These are phyloP conservation scores for Prillingera fragicola DNA, from an alignment of 1,284 basidiomycete genomes.

Conservation along the genomic window DNA sequence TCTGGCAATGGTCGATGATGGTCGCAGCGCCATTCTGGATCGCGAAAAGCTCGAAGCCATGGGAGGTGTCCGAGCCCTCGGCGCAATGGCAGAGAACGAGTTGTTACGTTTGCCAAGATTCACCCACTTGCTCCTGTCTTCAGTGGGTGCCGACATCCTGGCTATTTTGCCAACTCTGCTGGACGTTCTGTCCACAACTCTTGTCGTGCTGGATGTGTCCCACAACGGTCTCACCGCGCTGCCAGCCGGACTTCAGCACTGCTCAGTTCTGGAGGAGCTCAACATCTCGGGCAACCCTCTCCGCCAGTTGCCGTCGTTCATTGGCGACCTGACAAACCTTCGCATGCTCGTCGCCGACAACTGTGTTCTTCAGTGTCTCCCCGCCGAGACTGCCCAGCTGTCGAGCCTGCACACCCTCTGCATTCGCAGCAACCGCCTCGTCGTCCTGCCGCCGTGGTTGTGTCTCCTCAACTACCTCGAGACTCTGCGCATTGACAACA, in stretches of 20 bases:
- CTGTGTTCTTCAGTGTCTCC: slow-evolving; percentile 70
- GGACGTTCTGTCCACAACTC: slow-evolving; percentile 64
- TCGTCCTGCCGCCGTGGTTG: slow-evolving; percentile 88
- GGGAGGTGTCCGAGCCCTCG: slow-evolving; percentile 34
- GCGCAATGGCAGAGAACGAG: slow-evolving; percentile 13
- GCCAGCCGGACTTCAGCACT: slow-evolving; percentile 70
- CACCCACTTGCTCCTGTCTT: slow-evolving; percentile 78
- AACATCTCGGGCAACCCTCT: slow-evolving; percentile 88
- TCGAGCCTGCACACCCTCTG: slow-evolving; percentile 78
- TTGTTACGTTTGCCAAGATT: slow-evolving; percentile 57
- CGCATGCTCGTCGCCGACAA: slow-evolving; percentile 84
- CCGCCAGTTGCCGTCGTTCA: slow-evolving; percentile 72
- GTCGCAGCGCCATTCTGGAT: slow-evolving; percentile 39
- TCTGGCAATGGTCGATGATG: slow-evolving; percentile 41
- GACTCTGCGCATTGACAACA: slow-evolving; percentile 82
- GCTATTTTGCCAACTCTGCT: slow-evolving; percentile 63
- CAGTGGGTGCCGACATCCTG: slow-evolving; percentile 63
- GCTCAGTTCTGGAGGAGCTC: slow-evolving; percentile 80
- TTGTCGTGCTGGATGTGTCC: slow-evolving; percentile 85
- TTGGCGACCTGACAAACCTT: slow-evolving; percentile 68
- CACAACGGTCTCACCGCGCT: slow-evolving; percentile 75
- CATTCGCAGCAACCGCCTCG: slow-evolving; percentile 78
- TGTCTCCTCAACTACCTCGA: slow-evolving; percentile 76
- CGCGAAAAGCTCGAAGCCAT: slow-evolving; percentile 34
- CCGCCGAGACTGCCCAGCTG: slow-evolving; percentile 61